Percentiles rank a stretch among this genome's conserved stretches.
phyloP scores from a whole-genome alignment of 1,139 yeast species.

The Pichia terricola region DNA sequence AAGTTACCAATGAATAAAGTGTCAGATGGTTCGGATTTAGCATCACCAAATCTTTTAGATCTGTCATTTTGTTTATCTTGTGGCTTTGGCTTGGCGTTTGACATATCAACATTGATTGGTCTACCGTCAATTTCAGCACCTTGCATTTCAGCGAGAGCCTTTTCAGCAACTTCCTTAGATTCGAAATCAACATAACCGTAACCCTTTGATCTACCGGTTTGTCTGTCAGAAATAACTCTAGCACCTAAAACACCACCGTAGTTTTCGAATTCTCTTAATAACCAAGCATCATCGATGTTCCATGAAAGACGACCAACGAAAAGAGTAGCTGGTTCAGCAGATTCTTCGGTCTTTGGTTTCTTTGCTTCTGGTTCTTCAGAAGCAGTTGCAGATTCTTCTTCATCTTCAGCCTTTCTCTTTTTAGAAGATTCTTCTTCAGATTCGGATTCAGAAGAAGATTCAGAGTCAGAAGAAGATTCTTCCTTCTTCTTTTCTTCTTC shows the following conservation, averaged over 20 bases:
- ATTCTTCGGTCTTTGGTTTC: slow-evolving; percentile 26
- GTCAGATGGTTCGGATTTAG: slow-evolving; percentile 85
- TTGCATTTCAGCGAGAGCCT: slow-evolving; percentile 79
- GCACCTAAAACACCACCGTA: slow-evolving; percentile 78
- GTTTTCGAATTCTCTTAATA: slow-evolving; percentile 74
- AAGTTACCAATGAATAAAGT: slow-evolving; percentile 93
- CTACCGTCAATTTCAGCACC: slow-evolving; percentile 96
- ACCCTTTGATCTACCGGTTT: slow-evolving; percentile 90
- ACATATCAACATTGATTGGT: slow-evolving; percentile 87
- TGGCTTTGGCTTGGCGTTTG: slow-evolving; percentile 70
- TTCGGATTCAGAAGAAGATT: slow-evolving; percentile 13
- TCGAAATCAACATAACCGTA: slow-evolving; percentile 97
- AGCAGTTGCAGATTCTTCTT: slow-evolving; percentile 23
- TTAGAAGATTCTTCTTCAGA: slow-evolving; percentile 7
- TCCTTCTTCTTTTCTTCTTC: slow-evolving; percentile 20
- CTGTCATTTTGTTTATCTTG: slow-evolving; percentile 53
- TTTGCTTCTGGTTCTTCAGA: slow-evolving; percentile 28
- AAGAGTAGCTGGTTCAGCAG: slow-evolving; percentile 69
- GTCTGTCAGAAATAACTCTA: slow-evolving; percentile 90
- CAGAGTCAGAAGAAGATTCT: slow-evolving; percentile 12
- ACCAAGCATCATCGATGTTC: slow-evolving; percentile 94
- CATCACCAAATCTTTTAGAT: slow-evolving; percentile 84
- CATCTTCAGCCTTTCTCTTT: slow-evolving; percentile 20
- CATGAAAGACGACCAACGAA: slow-evolving; percentile 97
- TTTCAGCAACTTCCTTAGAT: slow-evolving; percentile 65